Evolutionary conservation across 2,329 filamentous ascomycete genomes (phyloP).

Genomic region (Biscogniauxia sp.): DNA sequence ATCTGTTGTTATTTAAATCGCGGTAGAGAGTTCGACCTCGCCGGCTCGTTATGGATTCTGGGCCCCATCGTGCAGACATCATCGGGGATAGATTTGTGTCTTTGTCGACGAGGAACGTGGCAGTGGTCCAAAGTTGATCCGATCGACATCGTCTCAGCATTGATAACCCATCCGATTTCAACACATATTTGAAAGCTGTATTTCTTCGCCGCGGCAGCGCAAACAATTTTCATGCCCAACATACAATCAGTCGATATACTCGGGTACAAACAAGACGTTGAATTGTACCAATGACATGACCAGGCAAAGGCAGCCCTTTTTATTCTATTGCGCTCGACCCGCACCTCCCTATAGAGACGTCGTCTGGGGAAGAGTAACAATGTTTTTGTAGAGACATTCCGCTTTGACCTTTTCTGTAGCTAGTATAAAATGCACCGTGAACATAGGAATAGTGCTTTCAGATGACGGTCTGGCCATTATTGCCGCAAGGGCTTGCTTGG

Average conservation of each 20-base stretch:
- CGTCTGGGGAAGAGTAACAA: constrained; percentile 74
- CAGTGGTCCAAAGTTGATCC: constrained; percentile 70
- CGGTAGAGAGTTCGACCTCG: constrained; percentile 12
- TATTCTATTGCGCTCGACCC: constrained; percentile 70
- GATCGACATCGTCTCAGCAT: constrained; percentile 62
- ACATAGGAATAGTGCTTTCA: constrained; percentile 66
- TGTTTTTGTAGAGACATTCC: constrained; percentile 54
- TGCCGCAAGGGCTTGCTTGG: constrained; percentile 67
- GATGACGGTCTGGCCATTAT: constrained; percentile 60
- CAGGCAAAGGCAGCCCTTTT: constrained; percentile 64
- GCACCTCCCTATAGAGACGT: constrained; percentile 66
- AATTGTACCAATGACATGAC: constrained; percentile 48
- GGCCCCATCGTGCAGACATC: constrained; percentile 47
- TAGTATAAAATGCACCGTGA: constrained; percentile 76
- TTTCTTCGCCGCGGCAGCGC: constrained; percentile 61
- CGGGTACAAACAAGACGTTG: not conserved
- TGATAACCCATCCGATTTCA: constrained; percentile 53
- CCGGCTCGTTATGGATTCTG: constrained; percentile 53
- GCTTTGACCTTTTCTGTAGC: constrained; percentile 72
- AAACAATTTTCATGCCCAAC: constrained; percentile 63
- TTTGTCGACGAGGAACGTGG: constrained; percentile 64
- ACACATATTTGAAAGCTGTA: constrained; percentile 55
- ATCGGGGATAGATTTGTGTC: constrained; percentile 42
- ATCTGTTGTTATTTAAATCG: not conserved
- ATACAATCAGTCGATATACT: not conserved